phyloP scores from a whole-genome alignment of 768 basidiomycete species.

The Lactarius hatsudake region DNA sequence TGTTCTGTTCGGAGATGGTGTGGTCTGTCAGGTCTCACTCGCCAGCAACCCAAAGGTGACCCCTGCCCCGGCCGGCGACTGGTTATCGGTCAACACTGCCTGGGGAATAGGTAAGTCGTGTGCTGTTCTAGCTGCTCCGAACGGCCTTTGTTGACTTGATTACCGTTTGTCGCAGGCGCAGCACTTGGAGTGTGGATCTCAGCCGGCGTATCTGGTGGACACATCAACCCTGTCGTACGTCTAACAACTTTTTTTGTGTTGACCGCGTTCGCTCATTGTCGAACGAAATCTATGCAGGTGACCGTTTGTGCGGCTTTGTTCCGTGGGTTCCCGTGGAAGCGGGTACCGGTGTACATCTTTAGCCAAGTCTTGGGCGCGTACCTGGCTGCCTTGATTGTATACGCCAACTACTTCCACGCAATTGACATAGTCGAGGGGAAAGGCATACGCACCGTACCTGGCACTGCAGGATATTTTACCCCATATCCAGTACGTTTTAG shows the following conservation, averaged over 20 bases:
- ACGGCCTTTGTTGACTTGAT: not conserved
- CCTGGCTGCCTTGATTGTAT: slow-evolving; percentile 55
- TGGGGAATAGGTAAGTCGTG: slow-evolving; percentile 20
- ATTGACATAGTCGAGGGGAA: slow-evolving; percentile 59
- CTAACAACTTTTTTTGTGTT: too few species aligned
- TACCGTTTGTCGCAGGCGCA: slow-evolving; percentile 37
- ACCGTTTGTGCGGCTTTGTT: slow-evolving; percentile 68
- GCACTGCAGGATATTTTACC: slow-evolving; percentile 54
- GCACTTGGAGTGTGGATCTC: slow-evolving; percentile 68
- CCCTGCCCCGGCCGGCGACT: slow-evolving; percentile 24
- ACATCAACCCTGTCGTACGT: slow-evolving; percentile 40
- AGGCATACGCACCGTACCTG: slow-evolving; percentile 50
- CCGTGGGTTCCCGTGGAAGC: slow-evolving; percentile 75
- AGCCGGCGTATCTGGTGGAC: slow-evolving; percentile 66
- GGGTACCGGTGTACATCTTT: slow-evolving; percentile 66
- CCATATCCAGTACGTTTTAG: slow-evolving; percentile 53
- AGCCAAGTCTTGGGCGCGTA: slow-evolving; percentile 61
- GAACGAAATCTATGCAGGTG: slow-evolving; percentile 39
- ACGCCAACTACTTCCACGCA: slow-evolving; percentile 63
- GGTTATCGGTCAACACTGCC: slow-evolving; percentile 21
- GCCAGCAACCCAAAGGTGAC: slow-evolving; percentile 22
- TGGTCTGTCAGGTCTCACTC: slow-evolving; percentile 17
- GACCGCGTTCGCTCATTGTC: too few species aligned
- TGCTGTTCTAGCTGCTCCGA: not conserved
- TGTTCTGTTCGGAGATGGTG: slow-evolving; percentile 19